Percentiles rank a stretch among this genome's conserved stretches.
Evolutionary conservation across 2,329 filamentous ascomycete genomes (phyloP).

Genomic region (Beauveria sp.): DNA sequence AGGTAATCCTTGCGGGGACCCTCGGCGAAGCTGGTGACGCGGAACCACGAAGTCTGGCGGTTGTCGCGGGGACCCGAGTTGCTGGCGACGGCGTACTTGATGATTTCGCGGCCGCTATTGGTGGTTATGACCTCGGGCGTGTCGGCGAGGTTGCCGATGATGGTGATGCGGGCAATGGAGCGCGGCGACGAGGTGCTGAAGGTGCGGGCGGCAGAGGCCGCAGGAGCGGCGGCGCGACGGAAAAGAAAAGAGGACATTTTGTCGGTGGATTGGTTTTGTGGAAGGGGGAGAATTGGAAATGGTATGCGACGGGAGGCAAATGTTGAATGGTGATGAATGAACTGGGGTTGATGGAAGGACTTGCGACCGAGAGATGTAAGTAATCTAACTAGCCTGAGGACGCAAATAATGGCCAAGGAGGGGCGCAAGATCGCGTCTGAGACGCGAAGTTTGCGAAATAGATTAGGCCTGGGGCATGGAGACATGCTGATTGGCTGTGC

Average conservation of each 20-base stretch:
- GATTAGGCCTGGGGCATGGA: neutral
- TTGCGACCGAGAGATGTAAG: neutral
- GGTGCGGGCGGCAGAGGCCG: constrained; percentile 48
- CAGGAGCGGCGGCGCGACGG: constrained; percentile 43
- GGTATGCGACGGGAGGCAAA: constrained; percentile 4
- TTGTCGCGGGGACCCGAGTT: constrained; percentile 60
- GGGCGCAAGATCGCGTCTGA: constrained; percentile 6
- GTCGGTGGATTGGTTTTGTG: constrained; percentile 8
- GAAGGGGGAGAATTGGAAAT: neutral
- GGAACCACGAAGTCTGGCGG: constrained; percentile 78
- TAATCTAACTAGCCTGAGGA: neutral
- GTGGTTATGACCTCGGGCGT: constrained; percentile 69
- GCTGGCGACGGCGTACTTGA: constrained; percentile 72
- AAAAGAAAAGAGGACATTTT: constrained; percentile 42
- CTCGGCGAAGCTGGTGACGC: constrained; percentile 65
- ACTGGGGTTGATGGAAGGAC: neutral
- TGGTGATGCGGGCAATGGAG: constrained; percentile 68
- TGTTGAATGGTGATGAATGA: neutral
- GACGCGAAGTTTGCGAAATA: neutral
- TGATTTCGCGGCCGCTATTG: constrained; percentile 61
- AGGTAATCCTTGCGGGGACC: constrained; percentile 65
- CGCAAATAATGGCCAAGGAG: neutral
- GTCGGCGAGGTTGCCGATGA: constrained; percentile 78
- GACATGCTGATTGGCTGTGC: neutral
- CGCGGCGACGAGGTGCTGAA: constrained; percentile 67